A percentile compares a stretch with the other conserved stretches of the same genome.
Evolutionary conservation across 208 protist genomes (phyloP).

Genomic region (Herpetomonas tarakana): DNA sequence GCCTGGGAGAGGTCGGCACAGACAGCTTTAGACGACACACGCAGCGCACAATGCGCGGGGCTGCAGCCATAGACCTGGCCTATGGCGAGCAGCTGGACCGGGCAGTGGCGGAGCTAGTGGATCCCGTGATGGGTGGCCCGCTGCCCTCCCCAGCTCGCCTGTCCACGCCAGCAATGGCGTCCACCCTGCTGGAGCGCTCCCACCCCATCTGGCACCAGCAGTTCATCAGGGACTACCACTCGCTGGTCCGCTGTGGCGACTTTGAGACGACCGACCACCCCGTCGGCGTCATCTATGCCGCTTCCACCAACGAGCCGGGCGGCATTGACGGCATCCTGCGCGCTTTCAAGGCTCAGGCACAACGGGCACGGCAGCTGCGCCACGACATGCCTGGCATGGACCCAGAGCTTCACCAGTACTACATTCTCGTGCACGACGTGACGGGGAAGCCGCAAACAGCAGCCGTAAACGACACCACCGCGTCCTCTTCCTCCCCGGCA

Average conservation of each 20-base stretch:
- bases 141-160: slow-evolving; percentile 15
- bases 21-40: slow-evolving; percentile 26
- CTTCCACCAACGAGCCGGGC: slow-evolving; percentile 46
- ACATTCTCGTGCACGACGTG: slow-evolving; percentile 74
- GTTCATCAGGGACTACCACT: slow-evolving; percentile 53
- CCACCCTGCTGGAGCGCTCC: slow-evolving; percentile 60
- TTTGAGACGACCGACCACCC: slow-evolving; percentile 84
- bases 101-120: slow-evolving; percentile 35
- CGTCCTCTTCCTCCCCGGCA: no score
- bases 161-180: slow-evolving; percentile 11
- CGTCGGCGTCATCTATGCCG: slow-evolving; percentile 60
- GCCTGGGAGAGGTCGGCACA: slow-evolving; percentile 43
- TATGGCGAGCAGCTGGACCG: slow-evolving; percentile 77
- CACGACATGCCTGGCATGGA: slow-evolving; percentile 61
- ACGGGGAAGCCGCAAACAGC: no score
- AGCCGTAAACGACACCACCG: no score
- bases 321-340: slow-evolving; percentile 49
- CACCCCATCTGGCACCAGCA: slow-evolving; percentile 49
- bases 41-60: slow-evolving; percentile 28
- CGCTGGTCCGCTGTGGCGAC: slow-evolving; percentile 57
- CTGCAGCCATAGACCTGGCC: slow-evolving; percentile 51
- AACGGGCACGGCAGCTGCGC: slow-evolving; percentile 27
- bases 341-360: slow-evolving; percentile 41
- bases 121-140: slow-evolving; percentile 18
- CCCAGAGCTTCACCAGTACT: slow-evolving; percentile 63